Conservation (phyloP, 331 rosid species). For the Saraca asoca region DNA sequence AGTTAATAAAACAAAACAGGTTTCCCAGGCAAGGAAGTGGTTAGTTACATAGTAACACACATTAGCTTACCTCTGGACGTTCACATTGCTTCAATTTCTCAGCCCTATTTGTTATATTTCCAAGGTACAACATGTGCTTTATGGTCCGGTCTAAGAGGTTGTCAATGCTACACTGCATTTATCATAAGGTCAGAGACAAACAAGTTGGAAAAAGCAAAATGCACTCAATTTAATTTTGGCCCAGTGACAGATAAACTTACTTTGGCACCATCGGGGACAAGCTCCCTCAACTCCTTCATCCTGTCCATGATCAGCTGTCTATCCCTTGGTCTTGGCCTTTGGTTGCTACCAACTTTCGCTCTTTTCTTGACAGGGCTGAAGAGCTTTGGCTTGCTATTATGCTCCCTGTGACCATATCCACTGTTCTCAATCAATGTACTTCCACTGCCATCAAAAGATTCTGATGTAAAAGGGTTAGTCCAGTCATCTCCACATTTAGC, state of each 20-base stretch:
- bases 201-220: not conserved
- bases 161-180: constrained; percentile 88
- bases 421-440: constrained; percentile 38
- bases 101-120: constrained; percentile 64
- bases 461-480: constrained; percentile 29
- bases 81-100: constrained; percentile 57
- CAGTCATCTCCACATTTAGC: constrained; percentile 29
- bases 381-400: constrained; percentile 42
- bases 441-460: constrained; percentile 46
- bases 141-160: constrained; percentile 78
- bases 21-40: not conserved
- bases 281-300: constrained; percentile 85
- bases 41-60: not conserved
- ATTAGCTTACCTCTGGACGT: constrained; percentile 49
- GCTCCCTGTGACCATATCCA: constrained; percentile 22
- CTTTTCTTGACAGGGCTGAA: constrained; percentile 43
- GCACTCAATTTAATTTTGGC: not conserved
- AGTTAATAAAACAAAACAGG: not conserved
- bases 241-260: constrained; percentile 38
- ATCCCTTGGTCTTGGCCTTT: constrained; percentile 79
- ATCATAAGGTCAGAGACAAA: constrained; percentile 5
- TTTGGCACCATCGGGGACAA: constrained; percentile 80
- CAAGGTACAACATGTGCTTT: constrained; percentile 74
- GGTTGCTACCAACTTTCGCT: constrained; percentile 38
- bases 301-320: constrained; percentile 92